phyloP scores from a whole-genome alignment of 495 filamentous ascomycete species.

The Xylaria sp. region DNA sequence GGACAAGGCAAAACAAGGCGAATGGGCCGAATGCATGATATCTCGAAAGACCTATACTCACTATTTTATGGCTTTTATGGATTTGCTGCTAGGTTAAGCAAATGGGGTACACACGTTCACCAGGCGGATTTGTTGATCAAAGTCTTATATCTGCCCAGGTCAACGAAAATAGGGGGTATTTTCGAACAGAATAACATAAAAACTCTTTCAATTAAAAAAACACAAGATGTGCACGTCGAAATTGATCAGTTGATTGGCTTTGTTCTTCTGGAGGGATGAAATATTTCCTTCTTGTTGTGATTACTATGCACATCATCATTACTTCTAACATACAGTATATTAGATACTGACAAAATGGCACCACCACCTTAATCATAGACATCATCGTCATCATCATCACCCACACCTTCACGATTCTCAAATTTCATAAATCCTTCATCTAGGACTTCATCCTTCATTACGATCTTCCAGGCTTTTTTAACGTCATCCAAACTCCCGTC shows the following conservation, averaged over 20 bases:
- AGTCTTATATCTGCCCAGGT: not conserved
- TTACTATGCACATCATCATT: not conserved
- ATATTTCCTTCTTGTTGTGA: not conserved
- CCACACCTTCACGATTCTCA: constrained; percentile 57
- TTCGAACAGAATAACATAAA: constrained; percentile 8
- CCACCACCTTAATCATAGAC: constrained; percentile 33
- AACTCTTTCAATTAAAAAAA: not conserved
- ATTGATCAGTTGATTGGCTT: not conserved
- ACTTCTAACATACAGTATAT: not conserved
- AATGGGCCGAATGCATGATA: not conserved
- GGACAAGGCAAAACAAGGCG: not conserved
- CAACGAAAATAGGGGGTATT: not conserved
- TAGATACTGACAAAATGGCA: not conserved
- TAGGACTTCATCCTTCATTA: constrained; percentile 61
- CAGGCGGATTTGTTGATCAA: not conserved
- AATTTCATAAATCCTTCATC: constrained; percentile 70
- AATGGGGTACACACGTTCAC: not conserved
- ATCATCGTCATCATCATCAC: constrained; percentile 57
- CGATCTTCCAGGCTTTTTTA: constrained; percentile 65
- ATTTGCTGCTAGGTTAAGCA: not conserved
- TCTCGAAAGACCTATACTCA: not conserved
- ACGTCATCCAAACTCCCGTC: constrained; percentile 68
- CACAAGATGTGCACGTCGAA: not conserved
- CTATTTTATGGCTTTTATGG: constrained; percentile 1
- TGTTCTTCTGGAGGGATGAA: not conserved